Conservation (phyloP, 768 basidiomycete genomes). For the Suillus tomentosus region DNA sequence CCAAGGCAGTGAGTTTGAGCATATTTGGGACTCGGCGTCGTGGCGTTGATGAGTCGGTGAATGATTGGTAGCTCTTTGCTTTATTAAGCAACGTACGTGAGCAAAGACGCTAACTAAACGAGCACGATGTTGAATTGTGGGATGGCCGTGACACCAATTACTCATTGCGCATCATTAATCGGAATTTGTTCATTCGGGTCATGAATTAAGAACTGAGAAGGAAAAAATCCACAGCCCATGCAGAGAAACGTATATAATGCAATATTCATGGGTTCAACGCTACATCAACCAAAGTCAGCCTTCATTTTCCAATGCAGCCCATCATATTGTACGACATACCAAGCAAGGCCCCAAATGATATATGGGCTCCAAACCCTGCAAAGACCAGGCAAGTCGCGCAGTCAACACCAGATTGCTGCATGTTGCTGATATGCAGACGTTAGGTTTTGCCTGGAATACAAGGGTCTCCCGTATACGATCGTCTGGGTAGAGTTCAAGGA, state of each 20-base stretch:
- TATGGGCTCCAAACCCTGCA: conserved; percentile 37
- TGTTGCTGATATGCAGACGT: neutral
- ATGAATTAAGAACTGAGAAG: neutral
- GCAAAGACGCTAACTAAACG: too few species aligned
- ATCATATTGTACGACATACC: conserved; percentile 45
- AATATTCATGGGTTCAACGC: neutral
- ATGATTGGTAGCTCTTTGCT: neutral
- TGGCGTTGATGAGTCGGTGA: neutral
- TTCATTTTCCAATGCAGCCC: conserved; percentile 12
- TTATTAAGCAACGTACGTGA: too few species aligned
- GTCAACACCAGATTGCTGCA: neutral
- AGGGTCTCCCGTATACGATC: conserved; percentile 43
- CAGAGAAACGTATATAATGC: neutral
- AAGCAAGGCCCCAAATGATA: conserved; percentile 24
- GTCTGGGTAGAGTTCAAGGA: conserved; percentile 54
- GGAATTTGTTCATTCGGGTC: neutral
- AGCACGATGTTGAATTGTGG: too few species aligned
- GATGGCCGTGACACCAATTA: neutral
- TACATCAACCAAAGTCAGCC: neutral
- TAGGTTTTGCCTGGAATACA: conserved; percentile 36
- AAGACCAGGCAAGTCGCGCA: conserved; percentile 31
- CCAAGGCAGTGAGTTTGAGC: neutral
- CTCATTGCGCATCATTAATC: neutral
- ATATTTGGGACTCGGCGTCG: neutral
- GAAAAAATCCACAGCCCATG: neutral